Evolutionary conservation across 345 rosid genomes (phyloP), one percentile per base, ranked within the genome.

Genomic region (Ceriops decandra): DNA sequence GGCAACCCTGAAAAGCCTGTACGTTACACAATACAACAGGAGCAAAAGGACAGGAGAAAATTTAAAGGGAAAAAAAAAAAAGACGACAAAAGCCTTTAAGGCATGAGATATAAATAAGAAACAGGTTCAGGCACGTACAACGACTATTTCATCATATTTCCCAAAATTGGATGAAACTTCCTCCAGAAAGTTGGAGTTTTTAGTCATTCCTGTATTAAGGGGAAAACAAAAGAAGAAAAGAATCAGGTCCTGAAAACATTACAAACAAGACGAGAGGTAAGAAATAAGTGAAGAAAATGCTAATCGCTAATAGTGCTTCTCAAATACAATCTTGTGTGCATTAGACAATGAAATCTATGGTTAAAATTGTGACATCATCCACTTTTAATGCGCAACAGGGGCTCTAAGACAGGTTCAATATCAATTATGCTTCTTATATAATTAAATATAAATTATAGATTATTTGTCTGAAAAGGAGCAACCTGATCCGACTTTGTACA

Each of bases 401-500:
- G 3, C 4, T 11, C 4, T 10, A 38, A 10, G 46, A 10, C 0
- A 10, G 15, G 15, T 38, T 38, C 13, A 38, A 38, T 11, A 38
- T 38, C 46, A 11, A 38, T 11, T 1, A 38, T 9, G 15, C 4
- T 38, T 38, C 16, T 10, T 0, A 38, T 38, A 38, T 38, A 2
- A 38, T 38, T 38, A 38, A 10, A 38, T 38, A 9, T 38, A 10
- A 38, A 38, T 38, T 11, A 38, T 38, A 38, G 46, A 38, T 38
- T 9, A 38, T 38, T 38, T 38, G 46, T 11, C 46, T 11, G 46
- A 15, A 42, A 2, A 28, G 20, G 51, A 24, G 28, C 31, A 9
- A 67, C 98, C 98, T 84, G 92, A 83, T 75, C 96, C 96, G 51
- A 85, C 83, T 83, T 72, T 87, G 77, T 81, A 88, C 91, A 88